Base-by-base conservation (phyloP, 805 yeast genomes). In the Jamesozyma spencerorum region DNA sequence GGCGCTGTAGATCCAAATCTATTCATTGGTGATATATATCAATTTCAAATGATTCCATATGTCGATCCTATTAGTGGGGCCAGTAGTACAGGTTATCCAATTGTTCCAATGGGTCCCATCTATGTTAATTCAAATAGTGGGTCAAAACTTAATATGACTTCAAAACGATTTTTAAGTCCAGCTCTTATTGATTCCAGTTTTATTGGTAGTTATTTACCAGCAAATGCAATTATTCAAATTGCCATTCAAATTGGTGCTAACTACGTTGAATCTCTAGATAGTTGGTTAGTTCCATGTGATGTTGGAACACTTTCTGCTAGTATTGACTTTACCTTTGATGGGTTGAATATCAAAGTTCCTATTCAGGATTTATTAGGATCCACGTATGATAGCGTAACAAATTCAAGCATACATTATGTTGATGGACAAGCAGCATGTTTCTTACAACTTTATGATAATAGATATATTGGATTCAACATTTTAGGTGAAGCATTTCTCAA, bases 181-280 rank as follows among this genome's bases (percentile, higher is more conserved):
- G 79, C 77, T 0, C 40, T 81, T 4, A 53, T 82, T 17, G 86
- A 81, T 52, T 63, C 84, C 1, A 65, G 85, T 41, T 63, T 70
- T 31, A 46, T 58, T 10, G 72, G 60, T 54, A 68, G 67, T 22
- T 71, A 64, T 52, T 55, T 83, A 28, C 90, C 90, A 0, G 60
- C 70, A 31, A 69, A 71, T 35, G 54, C 74, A 4, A 63, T 83
- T 32, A 66, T 82, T 38, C 74, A 73, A 48, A 58, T 83, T 24
- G 85, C 88, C 0, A 66, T 81, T 19, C 88, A 83, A 58, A 62
- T 79, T 31, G 78, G 79, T 51, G 90, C 90, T 0, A 72, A 68
- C 46, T 83, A 74, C 53, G 68, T 72, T 3, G 55, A 61, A 3
- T 63, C 65, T 5, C 51, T 66, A 5, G 64, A 63, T 18, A 51